phyloP scores from a whole-genome alignment of 2,329 filamentous ascomycete species.

The Hortaea sp. region DNA sequence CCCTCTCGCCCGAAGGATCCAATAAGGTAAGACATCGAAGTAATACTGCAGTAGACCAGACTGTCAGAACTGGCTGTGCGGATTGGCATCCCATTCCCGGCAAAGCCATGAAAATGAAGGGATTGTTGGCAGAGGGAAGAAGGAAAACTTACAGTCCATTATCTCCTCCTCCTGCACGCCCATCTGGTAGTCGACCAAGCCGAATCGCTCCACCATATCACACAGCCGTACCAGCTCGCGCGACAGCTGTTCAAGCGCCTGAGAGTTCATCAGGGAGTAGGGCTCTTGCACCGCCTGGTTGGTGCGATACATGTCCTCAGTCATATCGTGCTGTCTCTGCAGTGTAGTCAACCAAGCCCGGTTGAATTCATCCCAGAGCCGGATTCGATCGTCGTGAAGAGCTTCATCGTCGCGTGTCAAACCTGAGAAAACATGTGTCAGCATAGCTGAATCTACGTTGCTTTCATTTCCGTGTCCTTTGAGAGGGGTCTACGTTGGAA shows the following conservation, averaged over 20 bases:
- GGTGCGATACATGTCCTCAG: slow-evolving; percentile 48
- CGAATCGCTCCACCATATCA: slow-evolving; percentile 77
- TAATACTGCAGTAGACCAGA: neutral
- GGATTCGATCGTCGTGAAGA: slow-evolving; percentile 65
- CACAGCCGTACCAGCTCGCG: slow-evolving; percentile 73
- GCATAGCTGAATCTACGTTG: neutral
- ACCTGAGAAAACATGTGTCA: slow-evolving; percentile 42
- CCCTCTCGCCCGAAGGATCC: slow-evolving; percentile 9
- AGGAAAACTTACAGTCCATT: slow-evolving; percentile 55
- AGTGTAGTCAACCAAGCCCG: slow-evolving; percentile 77
- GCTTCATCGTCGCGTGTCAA: slow-evolving; percentile 73
- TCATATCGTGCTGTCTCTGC: slow-evolving; percentile 72
- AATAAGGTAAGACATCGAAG: slow-evolving; percentile 3
- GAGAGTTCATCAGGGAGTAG: slow-evolving; percentile 56
- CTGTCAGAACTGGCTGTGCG: neutral
- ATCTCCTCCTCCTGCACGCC: slow-evolving; percentile 95
- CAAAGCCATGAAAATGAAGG: neutral
- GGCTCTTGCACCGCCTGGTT: slow-evolving; percentile 46
- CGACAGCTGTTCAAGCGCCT: slow-evolving; percentile 67
- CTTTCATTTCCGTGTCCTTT: neutral
- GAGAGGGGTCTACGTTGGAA: neutral
- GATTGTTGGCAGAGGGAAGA: neutral
- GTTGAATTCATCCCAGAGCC: slow-evolving; percentile 91
- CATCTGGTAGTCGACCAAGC: slow-evolving; percentile 95
- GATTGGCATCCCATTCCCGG: neutral